These are phyloP conservation scores for Logfia minima DNA, from an alignment of 129 eudicot species.

Conservation along the genomic window DNA sequence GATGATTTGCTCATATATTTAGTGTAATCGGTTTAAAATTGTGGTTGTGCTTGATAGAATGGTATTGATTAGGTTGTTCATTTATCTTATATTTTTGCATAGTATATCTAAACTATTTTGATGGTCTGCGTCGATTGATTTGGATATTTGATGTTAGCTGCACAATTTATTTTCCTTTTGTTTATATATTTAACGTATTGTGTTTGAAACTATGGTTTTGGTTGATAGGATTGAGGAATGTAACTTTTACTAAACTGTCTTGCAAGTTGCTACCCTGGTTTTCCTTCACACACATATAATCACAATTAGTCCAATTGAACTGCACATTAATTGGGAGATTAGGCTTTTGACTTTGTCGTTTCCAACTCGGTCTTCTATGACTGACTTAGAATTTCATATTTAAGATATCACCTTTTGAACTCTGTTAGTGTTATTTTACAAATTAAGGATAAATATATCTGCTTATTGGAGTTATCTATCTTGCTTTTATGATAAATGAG, in stretches of 20 bases:
- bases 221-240: slow-evolving; percentile 6
- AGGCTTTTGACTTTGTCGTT: slow-evolving; percentile 10
- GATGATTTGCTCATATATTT: not conserved
- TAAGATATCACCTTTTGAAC: slow-evolving; percentile 8
- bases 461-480: not conserved
- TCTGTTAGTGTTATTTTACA: slow-evolving; percentile 6
- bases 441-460: not conserved
- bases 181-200: not conserved
- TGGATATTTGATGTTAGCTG: not conserved
- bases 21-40: not conserved
- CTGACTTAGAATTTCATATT: not conserved
- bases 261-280: slow-evolving; percentile 3
- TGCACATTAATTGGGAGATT: not conserved
- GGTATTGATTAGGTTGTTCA: not conserved
- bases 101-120: not conserved
- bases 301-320: not conserved
- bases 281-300: not conserved
- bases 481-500: slow-evolving; percentile 11
- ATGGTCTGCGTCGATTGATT: not conserved
- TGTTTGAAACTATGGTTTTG: not conserved
- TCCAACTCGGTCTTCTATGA: not conserved
- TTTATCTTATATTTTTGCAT: no score
- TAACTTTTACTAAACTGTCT: not conserved
- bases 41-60: slow-evolving; percentile 18
- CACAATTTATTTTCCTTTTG: no score